Evolutionary conservation across 2,329 filamentous ascomycete species (phyloP), one percentile per base, ranked within the genome.

Genomic region (Fusarium compactum): DNA sequence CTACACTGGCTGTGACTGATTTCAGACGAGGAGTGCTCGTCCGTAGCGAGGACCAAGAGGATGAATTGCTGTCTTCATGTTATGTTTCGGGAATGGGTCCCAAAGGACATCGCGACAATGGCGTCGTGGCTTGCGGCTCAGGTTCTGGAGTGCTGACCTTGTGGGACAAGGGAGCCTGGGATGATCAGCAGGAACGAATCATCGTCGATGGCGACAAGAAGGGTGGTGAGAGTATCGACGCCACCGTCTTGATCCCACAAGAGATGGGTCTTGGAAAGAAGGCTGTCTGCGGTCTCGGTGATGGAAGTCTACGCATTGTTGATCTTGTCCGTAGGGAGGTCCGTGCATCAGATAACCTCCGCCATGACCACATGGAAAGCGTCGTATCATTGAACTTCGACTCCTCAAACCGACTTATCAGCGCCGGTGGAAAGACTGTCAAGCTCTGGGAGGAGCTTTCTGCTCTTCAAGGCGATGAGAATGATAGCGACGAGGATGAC

Each of bases 111-210:
- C 82, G 86, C 40, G 91, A 89, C 74, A 92, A 92, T 48, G 93
- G 93, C 8, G 86, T 96, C 6, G 80, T 96, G 5, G 93, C 94
- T 0, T 91, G 93, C 38, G 93, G 93, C 24, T 89, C 86, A 27
- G 91, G 89, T 20, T 91, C 89, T 44, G 96, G 96, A 5, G 89
- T 98, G 3, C 79, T 98, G 68, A 98, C 95, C 7, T 83, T 98
- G 9, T 99, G 96, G 95, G 95, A 99, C 80, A 92, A 91, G 72
- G 95, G 95, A 2, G 89, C 92, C 1, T 98, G 96, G 95, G 95
- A 97, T 76, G 95, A 98, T 78, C 94, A 97, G 78, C 93, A 97
- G 73, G 94, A 97, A 81, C 88, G 94, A 55, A 92, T 98, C 74
- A 89, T 92, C 51, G 89, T 98, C 11, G 90, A 94, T 71, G 81